A percentile compares a stretch with the other conserved stretches of the same genome.
Conservation (phyloP, 495 filamentous ascomycete genomes). For the Pyrenula massariospora region DNA sequence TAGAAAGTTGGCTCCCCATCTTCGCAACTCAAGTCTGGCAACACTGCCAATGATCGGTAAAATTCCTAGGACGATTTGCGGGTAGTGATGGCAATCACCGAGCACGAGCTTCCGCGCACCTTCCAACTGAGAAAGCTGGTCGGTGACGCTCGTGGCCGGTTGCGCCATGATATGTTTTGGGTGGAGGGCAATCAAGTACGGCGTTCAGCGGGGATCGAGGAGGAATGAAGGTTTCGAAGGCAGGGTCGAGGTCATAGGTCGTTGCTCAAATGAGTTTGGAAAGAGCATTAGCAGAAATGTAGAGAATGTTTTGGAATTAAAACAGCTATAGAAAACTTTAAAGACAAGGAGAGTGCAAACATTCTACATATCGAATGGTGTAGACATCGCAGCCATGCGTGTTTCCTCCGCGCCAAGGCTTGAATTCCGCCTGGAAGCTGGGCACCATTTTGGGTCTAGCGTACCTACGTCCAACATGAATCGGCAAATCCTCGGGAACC, state of each 20-base stretch:
- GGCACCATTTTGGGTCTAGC: background rate
- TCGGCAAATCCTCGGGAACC: background rate
- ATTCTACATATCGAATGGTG: too few species aligned
- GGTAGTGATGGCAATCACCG: conserved; percentile 71
- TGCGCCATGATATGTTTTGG: conserved; percentile 27
- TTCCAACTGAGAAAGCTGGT: conserved; percentile 75
- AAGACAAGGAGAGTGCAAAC: too few species aligned
- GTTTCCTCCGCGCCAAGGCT: background rate
- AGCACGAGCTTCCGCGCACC: conserved; percentile 80
- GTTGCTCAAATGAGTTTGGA: conserved; percentile 2
- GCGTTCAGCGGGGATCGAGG: background rate
- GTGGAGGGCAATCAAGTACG: background rate
- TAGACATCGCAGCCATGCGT: too few species aligned
- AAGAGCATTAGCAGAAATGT: too few species aligned
- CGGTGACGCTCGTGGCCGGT: conserved; percentile 41
- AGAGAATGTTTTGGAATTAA: too few species aligned
- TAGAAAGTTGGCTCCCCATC: conserved; percentile 95
- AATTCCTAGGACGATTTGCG: conserved; percentile 78
- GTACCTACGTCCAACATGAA: background rate
- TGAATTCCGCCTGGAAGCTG: background rate
- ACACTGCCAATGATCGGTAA: conserved; percentile 76
- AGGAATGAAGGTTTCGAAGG: background rate
- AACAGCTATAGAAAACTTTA: too few species aligned
- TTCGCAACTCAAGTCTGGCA: conserved; percentile 62
- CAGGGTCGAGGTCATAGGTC: background rate